A percentile compares a stretch with the other conserved stretches of the same genome.
Conservation (phyloP, 2,329 filamentous ascomycete species). For the Acrocalymma vagum region DNA sequence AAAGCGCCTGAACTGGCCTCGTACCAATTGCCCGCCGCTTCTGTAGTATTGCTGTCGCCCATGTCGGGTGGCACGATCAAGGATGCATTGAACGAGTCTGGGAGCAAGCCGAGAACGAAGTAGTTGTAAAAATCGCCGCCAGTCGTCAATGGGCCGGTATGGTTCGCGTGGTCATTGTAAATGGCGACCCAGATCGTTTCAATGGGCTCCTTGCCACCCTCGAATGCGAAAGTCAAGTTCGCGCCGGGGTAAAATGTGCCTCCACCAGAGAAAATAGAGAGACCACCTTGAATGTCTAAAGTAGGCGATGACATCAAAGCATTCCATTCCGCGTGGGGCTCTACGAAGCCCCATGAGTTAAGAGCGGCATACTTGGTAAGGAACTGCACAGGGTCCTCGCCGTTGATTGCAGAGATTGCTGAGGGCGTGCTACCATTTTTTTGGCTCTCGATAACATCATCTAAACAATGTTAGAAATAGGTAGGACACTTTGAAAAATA, state of each 20-base stretch:
- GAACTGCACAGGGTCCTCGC: slow-evolving; percentile 22
- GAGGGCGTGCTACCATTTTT: slow-evolving; percentile 26
- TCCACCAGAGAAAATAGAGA: slow-evolving; percentile 16
- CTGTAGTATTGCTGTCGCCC: background rate
- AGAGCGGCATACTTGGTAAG: slow-evolving; percentile 24
- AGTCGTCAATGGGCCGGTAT: slow-evolving; percentile 40
- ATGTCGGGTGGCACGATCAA: slow-evolving; percentile 1
- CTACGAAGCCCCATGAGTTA: slow-evolving; percentile 46
- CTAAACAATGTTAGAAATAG: slow-evolving; percentile 22
- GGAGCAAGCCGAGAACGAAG: slow-evolving; percentile 45
- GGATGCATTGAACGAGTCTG: slow-evolving; percentile 18
- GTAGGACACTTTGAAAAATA: slow-evolving; percentile 19
- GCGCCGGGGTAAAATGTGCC: slow-evolving; percentile 48
- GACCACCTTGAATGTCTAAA: slow-evolving; percentile 20
- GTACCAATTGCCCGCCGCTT: slow-evolving; percentile 19
- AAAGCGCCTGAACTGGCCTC: slow-evolving; percentile 24
- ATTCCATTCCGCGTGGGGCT: slow-evolving; percentile 53
- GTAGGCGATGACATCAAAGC: slow-evolving; percentile 28
- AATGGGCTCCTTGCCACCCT: slow-evolving; percentile 23
- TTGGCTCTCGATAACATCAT: slow-evolving; percentile 30
- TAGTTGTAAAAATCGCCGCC: slow-evolving; percentile 54
- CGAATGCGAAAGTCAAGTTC: slow-evolving; percentile 28
- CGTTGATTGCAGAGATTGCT: slow-evolving; percentile 29
- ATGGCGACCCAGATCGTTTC: slow-evolving; percentile 22
- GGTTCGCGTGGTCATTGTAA: slow-evolving; percentile 22